phyloP scores from a whole-genome alignment of 768 basidiomycete species.

The Tulasnella sp. region DNA sequence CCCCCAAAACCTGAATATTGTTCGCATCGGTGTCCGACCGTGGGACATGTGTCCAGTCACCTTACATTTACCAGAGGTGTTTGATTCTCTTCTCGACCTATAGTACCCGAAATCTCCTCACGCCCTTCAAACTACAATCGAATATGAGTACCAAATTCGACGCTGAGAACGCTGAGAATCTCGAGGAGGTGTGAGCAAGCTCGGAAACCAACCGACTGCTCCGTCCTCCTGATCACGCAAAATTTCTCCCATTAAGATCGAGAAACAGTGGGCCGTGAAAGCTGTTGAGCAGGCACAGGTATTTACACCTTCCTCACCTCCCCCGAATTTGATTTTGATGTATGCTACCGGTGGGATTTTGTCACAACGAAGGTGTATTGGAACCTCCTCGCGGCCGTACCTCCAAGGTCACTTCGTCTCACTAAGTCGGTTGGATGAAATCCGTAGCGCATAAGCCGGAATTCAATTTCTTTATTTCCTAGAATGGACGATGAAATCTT shows the following conservation, averaged over 20 bases:
- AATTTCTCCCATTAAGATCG: slow-evolving; percentile 65
- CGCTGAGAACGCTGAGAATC: slow-evolving; percentile 85
- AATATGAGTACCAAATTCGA: slow-evolving; percentile 43
- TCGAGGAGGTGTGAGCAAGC: slow-evolving; percentile 54
- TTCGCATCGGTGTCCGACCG: too few species aligned
- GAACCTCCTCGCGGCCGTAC: slow-evolving; percentile 77
- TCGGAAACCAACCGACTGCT: background rate
- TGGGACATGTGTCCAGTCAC: too few species aligned
- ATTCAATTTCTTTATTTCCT: too few species aligned
- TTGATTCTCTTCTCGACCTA: too few species aligned
- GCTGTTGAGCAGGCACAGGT: slow-evolving; percentile 96
- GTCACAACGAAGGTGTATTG: slow-evolving; percentile 68
- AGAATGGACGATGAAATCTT: slow-evolving; percentile 81
- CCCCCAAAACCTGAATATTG: too few species aligned
- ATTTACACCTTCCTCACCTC: slow-evolving; percentile 7
- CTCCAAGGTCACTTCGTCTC: slow-evolving; percentile 63
- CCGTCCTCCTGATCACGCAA: background rate
- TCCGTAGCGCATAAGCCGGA: slow-evolving; percentile 30
- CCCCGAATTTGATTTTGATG: background rate
- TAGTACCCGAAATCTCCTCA: too few species aligned
- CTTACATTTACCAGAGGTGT: too few species aligned
- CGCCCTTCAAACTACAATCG: too few species aligned
- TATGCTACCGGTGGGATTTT: background rate
- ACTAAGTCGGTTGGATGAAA: slow-evolving; percentile 43
- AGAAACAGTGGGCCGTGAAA: slow-evolving; percentile 96